Evolutionary conservation across 352 stramenopile genomes (phyloP).

Genomic region (Vaucheria bursata): DNA sequence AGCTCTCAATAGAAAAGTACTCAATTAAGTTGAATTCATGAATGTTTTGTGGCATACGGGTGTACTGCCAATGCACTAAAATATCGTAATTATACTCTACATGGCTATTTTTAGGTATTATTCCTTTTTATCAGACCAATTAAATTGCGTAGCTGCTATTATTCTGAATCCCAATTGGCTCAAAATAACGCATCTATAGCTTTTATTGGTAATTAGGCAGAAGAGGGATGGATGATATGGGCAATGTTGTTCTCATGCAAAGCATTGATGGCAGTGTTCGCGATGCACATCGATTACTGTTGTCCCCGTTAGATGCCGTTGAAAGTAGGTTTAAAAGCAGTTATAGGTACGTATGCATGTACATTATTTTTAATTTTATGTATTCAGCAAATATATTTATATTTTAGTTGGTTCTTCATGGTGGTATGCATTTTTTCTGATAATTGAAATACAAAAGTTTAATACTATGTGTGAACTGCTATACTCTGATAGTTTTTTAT

Average conservation of each 20-base stretch:
- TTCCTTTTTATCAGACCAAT: not conserved
- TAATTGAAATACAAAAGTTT: too few relatives aligned
- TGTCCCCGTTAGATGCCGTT: constrained; percentile 44
- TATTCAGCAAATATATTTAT: not conserved
- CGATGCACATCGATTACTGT: constrained; percentile 45
- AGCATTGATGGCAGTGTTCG: constrained; percentile 40
- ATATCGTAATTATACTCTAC: too few relatives aligned
- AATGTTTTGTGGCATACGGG: too few relatives aligned
- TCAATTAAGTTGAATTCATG: too few relatives aligned
- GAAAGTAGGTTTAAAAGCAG: constrained; percentile 38
- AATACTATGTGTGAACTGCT: too few relatives aligned
- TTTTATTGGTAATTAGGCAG: too few relatives aligned
- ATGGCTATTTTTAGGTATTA: not conserved
- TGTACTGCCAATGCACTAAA: too few relatives aligned
- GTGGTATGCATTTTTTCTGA: not conserved
- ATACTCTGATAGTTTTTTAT: too few relatives aligned
- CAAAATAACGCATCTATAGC: not conserved
- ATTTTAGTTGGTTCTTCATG: not conserved
- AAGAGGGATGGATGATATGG: constrained; percentile 38
- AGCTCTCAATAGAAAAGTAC: too few relatives aligned
- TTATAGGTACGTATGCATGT: constrained; percentile 7
- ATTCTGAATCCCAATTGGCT: not conserved
- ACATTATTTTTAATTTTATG: too few relatives aligned
- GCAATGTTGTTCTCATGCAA: constrained; percentile 47
- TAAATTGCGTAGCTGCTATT: not conserved